A percentile compares a stretch with the other conserved stretches of the same genome.
phyloP scores from a whole-genome alignment of 2,329 filamentous ascomycete species.

The Juglanconis oblonga region DNA sequence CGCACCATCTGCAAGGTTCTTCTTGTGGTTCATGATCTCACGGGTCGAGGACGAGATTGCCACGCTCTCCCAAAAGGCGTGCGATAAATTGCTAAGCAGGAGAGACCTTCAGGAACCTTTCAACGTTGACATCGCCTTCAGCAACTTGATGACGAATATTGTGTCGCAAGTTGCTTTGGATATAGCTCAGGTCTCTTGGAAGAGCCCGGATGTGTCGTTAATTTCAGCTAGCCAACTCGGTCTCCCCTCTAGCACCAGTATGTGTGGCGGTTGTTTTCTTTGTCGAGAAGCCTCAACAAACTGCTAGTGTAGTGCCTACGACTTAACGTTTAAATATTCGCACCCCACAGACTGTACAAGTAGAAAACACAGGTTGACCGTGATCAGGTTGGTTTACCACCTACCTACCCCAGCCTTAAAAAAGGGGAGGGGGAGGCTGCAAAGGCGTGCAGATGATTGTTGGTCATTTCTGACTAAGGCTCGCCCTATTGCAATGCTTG shows the following conservation, averaged over 20 bases:
- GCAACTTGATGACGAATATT: neutral
- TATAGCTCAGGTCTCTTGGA: conserved; percentile 15
- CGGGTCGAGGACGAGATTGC: neutral
- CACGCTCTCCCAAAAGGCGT: neutral
- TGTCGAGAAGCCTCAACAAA: neutral
- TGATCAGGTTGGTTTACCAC: conserved; percentile 1
- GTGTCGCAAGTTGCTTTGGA: neutral
- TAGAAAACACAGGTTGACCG: too few species aligned
- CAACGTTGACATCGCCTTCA: neutral
- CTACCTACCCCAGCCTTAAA: neutral
- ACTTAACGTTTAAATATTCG: neutral
- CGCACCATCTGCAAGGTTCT: conserved; percentile 3
- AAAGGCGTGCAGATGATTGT: too few species aligned
- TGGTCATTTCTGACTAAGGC: too few species aligned
- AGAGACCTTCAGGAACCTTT: neutral
- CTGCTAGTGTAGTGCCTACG: neutral
- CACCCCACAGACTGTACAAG: too few species aligned
- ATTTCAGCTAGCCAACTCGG: conserved; percentile 20
- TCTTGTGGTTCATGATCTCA: neutral
- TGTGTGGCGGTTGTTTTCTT: neutral
- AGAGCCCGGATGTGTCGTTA: conserved; percentile 30
- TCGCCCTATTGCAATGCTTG: too few species aligned
- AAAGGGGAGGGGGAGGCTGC: too few species aligned
- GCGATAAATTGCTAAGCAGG: conserved; percentile 4
- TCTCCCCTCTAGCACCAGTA: neutral